A percentile compares a stretch with the other conserved stretches of the same genome.
Evolutionary conservation across 2,329 filamentous ascomycete genomes (phyloP).

Genomic region (Nectriaceae sp.): DNA sequence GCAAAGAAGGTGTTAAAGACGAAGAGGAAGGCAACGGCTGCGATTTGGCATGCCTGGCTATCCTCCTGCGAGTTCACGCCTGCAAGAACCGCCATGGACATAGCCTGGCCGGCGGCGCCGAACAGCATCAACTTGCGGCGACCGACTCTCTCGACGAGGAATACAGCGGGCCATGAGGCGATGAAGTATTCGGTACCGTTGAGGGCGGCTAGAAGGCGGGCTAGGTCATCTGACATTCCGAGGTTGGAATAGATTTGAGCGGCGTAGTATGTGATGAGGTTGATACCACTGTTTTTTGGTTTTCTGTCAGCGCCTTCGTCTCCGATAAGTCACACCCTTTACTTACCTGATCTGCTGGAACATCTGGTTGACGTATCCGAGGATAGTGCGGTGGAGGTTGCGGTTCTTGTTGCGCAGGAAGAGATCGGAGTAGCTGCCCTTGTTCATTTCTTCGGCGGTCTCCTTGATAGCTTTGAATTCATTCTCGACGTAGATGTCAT

Average conservation of each 20-base stretch:
- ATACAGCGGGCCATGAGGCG: constrained; percentile 62
- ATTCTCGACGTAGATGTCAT: constrained; percentile 58
- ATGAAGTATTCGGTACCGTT: constrained; percentile 56
- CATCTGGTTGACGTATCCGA: constrained; percentile 63
- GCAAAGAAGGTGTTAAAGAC: constrained; percentile 61
- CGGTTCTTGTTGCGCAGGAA: constrained; percentile 61
- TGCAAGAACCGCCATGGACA: constrained; percentile 64
- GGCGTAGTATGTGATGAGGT: constrained; percentile 65
- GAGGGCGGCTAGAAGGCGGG: constrained; percentile 55
- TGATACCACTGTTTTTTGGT: constrained; percentile 59
- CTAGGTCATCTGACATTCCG: constrained; percentile 54
- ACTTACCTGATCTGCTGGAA: constrained; percentile 60
- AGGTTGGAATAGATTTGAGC: constrained; percentile 59
- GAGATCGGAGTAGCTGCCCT: constrained; percentile 59
- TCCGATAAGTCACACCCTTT: too few relatives aligned
- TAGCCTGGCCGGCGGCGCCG: constrained; percentile 63
- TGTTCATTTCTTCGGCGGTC: constrained; percentile 68
- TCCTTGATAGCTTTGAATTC: constrained; percentile 64
- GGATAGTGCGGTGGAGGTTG: constrained; percentile 57
- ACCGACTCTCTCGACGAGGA: constrained; percentile 66
- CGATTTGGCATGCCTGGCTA: constrained; percentile 54
- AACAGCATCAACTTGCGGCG: constrained; percentile 73
- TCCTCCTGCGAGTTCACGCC: constrained; percentile 55
- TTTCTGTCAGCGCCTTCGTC: too few relatives aligned
- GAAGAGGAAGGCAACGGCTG: constrained; percentile 68